Evolutionary conservation across 75 land plant genomes (phyloP), one percentile per base, ranked within the genome.

Genomic region (Picea sitchensis): DNA sequence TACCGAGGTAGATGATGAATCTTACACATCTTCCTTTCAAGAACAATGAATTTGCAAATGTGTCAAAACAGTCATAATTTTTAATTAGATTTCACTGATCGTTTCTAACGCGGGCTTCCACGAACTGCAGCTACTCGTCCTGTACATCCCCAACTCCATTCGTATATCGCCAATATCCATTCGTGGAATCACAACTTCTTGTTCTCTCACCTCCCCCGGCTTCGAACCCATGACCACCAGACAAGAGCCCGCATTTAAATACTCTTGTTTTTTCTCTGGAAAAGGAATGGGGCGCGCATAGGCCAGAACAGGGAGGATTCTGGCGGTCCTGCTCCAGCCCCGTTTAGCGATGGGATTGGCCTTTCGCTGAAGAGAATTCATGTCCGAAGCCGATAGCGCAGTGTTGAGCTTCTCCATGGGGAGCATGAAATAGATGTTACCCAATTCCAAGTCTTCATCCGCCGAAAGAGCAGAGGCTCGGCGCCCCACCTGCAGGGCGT

Each of bases 381-480:
- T 72, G 65, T 89, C 91, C 47, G 80, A 84, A 5, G 83, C 83
- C 11, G 88, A 75, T 73, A 82, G 83, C n/a, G 82, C 51, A 18
- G 91, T 80, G 34, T 84, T 84, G 21, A 86, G 51, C 30, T 86
- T 60, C 74, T 59, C 79, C 91, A 89, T 89, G 6, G 88, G 88
- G 56, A 89, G 82, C 86, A 86, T 71, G 59, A 84, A 57, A 80
- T 89, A 89, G 47, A 89, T 77, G 51, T 76, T 64, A 0, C 88
- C 88, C 44, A 86, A 73, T 83, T 89, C 91, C 59, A 89, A 63
- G 31, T 86, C 88, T 75, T 89, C 91, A 41, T 86, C 91, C 3
- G 91, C 88, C 1, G 72, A 21, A 31, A 89, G 80, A n/a, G 91
- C 61, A 14, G 83, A 80, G 78, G 86, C 82, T 64, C 91, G 32